These are phyloP conservation scores for Stenogyne calaminthoides DNA, from an alignment of 305 asterid genomes.

Conservation along the genomic window DNA sequence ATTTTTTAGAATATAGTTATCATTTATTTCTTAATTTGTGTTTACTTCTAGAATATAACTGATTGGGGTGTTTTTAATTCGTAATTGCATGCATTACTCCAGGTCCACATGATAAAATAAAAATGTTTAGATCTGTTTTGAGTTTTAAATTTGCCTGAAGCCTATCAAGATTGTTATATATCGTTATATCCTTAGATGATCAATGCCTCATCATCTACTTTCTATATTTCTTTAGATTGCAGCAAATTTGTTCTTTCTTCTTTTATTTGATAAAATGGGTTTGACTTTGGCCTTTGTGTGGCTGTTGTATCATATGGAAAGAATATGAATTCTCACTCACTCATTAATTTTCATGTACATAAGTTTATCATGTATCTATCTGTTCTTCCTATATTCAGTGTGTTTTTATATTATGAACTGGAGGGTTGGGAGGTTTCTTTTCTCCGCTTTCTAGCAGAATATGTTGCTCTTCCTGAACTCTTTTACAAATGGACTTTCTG, in stretches of 20 bases:
- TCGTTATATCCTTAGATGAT: not conserved
- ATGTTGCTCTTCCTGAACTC: too few relatives aligned
- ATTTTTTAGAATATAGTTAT: not conserved
- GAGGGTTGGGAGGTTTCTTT: not conserved
- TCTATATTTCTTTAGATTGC: not conserved
- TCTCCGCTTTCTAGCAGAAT: not conserved
- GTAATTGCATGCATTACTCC: not conserved
- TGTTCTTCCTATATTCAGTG: not conserved
- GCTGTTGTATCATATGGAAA: not conserved
- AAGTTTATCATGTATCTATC: not conserved
- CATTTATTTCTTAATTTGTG: not conserved
- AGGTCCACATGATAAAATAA: not conserved
- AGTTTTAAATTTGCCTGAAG: not conserved
- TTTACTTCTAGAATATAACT: not conserved
- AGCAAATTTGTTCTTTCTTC: not conserved
- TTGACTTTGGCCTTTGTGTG: not conserved
- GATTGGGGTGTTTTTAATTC: not conserved
- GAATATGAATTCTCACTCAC: not conserved
- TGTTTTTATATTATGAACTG: not conserved
- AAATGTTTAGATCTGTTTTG: not conserved
- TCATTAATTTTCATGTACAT: not conserved
- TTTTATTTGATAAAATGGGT: not conserved
- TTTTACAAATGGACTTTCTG: too few relatives aligned
- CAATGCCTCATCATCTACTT: not conserved
- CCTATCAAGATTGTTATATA: not conserved